A percentile compares a stretch with the other conserved stretches of the same genome.
Evolutionary conservation across 2,329 filamentous ascomycete species (phyloP).

Genomic region (Sphaerulina musiva): DNA sequence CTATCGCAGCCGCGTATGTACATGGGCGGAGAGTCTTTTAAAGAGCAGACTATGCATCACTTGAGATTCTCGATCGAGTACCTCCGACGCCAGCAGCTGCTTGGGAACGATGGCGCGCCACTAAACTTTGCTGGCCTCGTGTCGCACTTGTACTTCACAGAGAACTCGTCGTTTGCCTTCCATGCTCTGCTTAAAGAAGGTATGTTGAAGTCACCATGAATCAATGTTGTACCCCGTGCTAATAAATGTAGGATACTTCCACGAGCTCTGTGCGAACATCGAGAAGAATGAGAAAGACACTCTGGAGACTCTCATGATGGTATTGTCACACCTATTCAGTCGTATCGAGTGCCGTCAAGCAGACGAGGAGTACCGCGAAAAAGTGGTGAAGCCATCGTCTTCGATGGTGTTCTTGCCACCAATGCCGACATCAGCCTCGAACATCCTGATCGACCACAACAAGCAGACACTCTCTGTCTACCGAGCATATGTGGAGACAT

Average conservation of each 20-base stretch:
- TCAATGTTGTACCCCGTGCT: not conserved
- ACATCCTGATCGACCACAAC: slow-evolving; percentile 58
- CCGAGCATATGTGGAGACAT: slow-evolving; percentile 62
- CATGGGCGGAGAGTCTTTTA: slow-evolving; percentile 61
- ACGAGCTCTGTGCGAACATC: slow-evolving; percentile 55
- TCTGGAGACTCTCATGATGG: slow-evolving; percentile 57
- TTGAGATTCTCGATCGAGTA: slow-evolving; percentile 77
- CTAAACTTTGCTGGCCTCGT: slow-evolving; percentile 67
- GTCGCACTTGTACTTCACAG: slow-evolving; percentile 68
- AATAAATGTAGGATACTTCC: slow-evolving; percentile 49
- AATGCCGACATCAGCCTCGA: slow-evolving; percentile 53
- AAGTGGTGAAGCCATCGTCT: slow-evolving; percentile 50
- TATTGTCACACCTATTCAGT: slow-evolving; percentile 65
- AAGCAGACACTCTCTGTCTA: slow-evolving; percentile 59
- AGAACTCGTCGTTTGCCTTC: slow-evolving; percentile 70
- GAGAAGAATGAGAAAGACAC: slow-evolving; percentile 45
- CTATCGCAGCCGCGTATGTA: slow-evolving; percentile 65
- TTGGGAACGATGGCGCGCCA: slow-evolving; percentile 55
- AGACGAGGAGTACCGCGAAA: slow-evolving; percentile 43
- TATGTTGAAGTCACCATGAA: not conserved
- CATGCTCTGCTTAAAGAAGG: slow-evolving; percentile 65
- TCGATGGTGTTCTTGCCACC: slow-evolving; percentile 60
- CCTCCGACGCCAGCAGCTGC: slow-evolving; percentile 60
- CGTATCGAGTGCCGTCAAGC: slow-evolving; percentile 49
- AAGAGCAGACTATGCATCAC: slow-evolving; percentile 66